Evolutionary conservation across 2,329 filamentous ascomycete species (phyloP).

Genomic region (Arthrinium puccinioides): DNA sequence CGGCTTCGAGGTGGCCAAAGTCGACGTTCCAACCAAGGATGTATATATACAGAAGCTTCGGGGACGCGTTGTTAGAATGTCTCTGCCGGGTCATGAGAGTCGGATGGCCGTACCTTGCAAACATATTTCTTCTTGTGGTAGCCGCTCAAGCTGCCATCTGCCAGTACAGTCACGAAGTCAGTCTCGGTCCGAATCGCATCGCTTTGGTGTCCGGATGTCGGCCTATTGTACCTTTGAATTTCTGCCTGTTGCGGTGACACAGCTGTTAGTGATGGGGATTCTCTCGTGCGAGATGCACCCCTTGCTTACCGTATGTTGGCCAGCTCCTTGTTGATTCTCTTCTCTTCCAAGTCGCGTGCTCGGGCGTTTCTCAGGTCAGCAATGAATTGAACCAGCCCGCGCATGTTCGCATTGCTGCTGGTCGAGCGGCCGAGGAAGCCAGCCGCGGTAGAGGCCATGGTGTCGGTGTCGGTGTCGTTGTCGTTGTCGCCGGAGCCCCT

Average conservation of each 20-base stretch:
- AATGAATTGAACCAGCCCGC: conserved; percentile 94
- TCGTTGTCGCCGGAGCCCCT: conserved; percentile 5
- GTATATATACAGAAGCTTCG: conserved; percentile 87
- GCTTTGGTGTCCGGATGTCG: too few species aligned
- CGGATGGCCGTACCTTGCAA: conserved; percentile 62
- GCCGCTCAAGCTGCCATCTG: conserved; percentile 81
- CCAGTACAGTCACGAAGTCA: too few species aligned
- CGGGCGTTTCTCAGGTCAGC: conserved; percentile 91
- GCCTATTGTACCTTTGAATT: conserved; percentile 96
- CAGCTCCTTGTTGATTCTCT: conserved; percentile 98
- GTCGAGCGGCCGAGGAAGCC: conserved; percentile 61
- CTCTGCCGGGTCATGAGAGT: conserved; percentile 5
- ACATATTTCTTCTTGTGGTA: conserved; percentile 99
- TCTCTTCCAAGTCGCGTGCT: conserved; percentile 93
- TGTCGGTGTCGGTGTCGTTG: too few species aligned
- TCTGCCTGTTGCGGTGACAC: conserved; percentile 52
- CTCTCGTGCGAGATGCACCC: too few species aligned
- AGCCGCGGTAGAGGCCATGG: conserved; percentile 46
- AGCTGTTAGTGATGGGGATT: too few species aligned
- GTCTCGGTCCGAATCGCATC: conserved; percentile 4
- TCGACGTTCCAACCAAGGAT: conserved; percentile 99
- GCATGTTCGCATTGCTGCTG: conserved; percentile 61
- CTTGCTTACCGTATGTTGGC: conserved; percentile 88
- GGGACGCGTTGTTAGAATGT: conserved; percentile 14
- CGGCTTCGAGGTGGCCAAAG: conserved; percentile 95